Percentiles rank a stretch among this genome's conserved stretches.
phyloP scores from a whole-genome alignment of 441 rosid species.

The Rhodomyrtus psidioides region DNA sequence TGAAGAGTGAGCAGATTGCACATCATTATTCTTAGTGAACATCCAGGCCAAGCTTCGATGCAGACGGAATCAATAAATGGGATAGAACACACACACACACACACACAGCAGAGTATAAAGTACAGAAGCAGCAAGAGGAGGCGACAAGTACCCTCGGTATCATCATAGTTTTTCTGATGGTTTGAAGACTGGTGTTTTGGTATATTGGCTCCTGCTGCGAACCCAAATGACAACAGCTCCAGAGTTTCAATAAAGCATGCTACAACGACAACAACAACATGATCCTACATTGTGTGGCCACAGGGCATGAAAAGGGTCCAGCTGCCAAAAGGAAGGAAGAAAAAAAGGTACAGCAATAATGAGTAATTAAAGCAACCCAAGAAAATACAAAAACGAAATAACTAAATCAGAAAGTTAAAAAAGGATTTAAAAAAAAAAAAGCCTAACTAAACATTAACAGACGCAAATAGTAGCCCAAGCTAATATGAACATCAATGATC shows the following conservation, averaged over 20 bases:
- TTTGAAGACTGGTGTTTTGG: not conserved
- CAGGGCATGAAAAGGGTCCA: not conserved
- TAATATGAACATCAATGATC: not conserved
- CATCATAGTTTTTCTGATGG: not conserved
- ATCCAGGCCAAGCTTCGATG: not conserved
- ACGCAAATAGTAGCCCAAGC: not conserved
- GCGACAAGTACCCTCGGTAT: not conserved
- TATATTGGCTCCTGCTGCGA: not conserved
- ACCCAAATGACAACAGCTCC: not conserved
- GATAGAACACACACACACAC: not conserved
- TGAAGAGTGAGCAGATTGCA: not conserved
- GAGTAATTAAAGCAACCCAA: not conserved
- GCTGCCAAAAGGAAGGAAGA: not conserved
- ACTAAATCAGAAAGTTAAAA: not conserved
- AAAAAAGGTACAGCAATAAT: not conserved
- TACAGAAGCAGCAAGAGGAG: not conserved
- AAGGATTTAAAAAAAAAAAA: not conserved
- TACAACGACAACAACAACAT: not conserved
- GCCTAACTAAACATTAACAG: not conserved
- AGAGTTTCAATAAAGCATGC: not conserved
- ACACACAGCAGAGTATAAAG: not conserved
- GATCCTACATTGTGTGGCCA: not conserved
- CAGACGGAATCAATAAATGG: not conserved
- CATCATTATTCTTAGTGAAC: not conserved
- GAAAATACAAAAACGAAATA: not conserved